These are phyloP conservation scores for Lipomyces mesembrius DNA, from an alignment of 805 yeast species.

Conservation along the genomic window DNA sequence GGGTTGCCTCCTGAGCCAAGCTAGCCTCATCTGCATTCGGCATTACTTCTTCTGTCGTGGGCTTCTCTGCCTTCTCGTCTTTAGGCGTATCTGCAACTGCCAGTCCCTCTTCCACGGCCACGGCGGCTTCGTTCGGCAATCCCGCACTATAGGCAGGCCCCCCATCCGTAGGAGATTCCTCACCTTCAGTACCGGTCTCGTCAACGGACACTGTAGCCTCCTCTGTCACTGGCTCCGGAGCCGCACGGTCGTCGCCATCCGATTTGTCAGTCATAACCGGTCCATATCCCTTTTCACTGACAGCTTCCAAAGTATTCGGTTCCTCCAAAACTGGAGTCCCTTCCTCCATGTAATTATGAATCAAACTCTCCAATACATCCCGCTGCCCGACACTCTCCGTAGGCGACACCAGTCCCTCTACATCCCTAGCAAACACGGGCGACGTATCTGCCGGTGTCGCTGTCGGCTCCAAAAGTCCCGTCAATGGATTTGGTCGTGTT, in stretches of 20 bases:
- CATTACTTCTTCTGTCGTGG: constrained; percentile 2
- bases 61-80: background rate
- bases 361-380: constrained; percentile 23
- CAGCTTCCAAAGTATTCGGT: background rate
- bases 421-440: background rate
- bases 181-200: background rate
- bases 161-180: background rate
- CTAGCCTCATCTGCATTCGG: background rate
- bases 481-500: constrained; percentile 1
- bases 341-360: constrained; percentile 13
- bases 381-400: constrained; percentile 15
- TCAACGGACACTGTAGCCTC: background rate
- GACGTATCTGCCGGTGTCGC: constrained; percentile 1
- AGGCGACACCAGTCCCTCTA: background rate
- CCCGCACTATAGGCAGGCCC: background rate
- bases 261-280: background rate
- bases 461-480: constrained; percentile 1
- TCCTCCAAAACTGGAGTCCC: background rate
- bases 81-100: constrained; percentile 2
- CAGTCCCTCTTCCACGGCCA: background rate
- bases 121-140: background rate
- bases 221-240: background rate
- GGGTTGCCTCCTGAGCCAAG: background rate
- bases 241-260: background rate
- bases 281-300: background rate